Evolutionary conservation across 192 early-diverging fungal species (phyloP).

Genomic region (Backusella luteola): DNA sequence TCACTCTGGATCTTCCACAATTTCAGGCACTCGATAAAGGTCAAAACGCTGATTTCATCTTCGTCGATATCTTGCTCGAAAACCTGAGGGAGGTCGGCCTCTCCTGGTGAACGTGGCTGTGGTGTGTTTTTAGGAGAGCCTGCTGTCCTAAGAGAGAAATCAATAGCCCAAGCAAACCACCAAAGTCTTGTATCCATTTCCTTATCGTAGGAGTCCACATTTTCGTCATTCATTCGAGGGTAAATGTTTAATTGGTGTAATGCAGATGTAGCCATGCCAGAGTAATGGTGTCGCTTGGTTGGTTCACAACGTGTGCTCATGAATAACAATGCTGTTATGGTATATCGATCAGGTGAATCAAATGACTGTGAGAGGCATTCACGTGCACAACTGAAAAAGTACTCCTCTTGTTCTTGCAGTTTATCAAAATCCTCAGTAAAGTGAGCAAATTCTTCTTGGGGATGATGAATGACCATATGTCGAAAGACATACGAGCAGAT

Average conservation of each 20-base stretch:
- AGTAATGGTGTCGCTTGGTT: slow-evolving; percentile 20
- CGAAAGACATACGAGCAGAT: slow-evolving; percentile 23
- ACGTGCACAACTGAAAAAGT: slow-evolving; percentile 34
- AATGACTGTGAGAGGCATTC: slow-evolving; percentile 31
- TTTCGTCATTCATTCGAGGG: slow-evolving; percentile 28
- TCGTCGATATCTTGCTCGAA: slow-evolving; percentile 41
- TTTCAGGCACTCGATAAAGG: slow-evolving; percentile 11
- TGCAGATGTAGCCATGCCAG: slow-evolving; percentile 32
- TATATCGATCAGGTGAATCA: slow-evolving; percentile 35
- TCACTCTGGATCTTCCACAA: slow-evolving; percentile 33
- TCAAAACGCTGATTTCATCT: slow-evolving; percentile 25
- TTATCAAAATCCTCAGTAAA: slow-evolving; percentile 22
- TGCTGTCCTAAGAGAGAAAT: slow-evolving; percentile 27
- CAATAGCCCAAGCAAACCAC: slow-evolving; percentile 38
- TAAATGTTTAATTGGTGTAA: slow-evolving; percentile 32
- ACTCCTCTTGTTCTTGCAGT: slow-evolving; percentile 30
- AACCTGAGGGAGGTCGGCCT: slow-evolving; percentile 24
- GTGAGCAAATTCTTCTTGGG: slow-evolving; percentile 14
- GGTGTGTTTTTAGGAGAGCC: slow-evolving; percentile 26
- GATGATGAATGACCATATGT: slow-evolving; percentile 34
- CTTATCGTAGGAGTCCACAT: slow-evolving; percentile 25
- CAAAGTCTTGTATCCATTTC: slow-evolving; percentile 41
- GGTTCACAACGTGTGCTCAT: slow-evolving; percentile 15
- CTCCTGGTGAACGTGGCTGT: background rate
- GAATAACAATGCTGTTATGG: slow-evolving; percentile 24